Base-by-base conservation (phyloP, 2,329 filamentous ascomycete genomes). In the Sporothrix protearum region DNA sequence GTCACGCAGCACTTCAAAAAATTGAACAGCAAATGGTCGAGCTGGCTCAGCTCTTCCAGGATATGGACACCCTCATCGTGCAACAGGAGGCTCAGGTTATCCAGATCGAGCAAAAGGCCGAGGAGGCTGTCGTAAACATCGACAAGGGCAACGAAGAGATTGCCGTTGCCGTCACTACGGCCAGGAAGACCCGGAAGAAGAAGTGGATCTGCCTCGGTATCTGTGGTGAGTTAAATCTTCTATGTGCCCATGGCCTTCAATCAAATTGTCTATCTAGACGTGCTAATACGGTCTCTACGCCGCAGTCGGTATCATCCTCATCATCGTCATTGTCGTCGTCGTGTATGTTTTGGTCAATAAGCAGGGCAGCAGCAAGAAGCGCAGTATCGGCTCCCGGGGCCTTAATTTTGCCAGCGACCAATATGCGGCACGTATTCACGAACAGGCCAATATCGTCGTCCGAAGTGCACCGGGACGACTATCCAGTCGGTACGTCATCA, bases 181-280 rank as follows among this genome's bases (percentile, higher is more conserved):
- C 95, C 9, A 86, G 91, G 79, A 88, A 89, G 76, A 92, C 91
- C 68, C 87, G 92, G 76, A 92, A 89, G 84, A 97, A 96, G 93
- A 97, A 97, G 91, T 97, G 94, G 94, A 94, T 92, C 80, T 97
- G 94, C 85, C 83, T 97, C 76, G 89, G 91, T 77, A 93, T 97
- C 78, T 83, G 85, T 76, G 83, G 86, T 88, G 83, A 76, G 86
- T 81, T 51, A 7, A 1, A 47, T 10, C n/a, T 45, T 42, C 36
- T 12, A 42, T 19, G 16, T 28, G 12, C n/a, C 12, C 36, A 2
- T 14, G 19, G n/a, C 10, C 22, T 63, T 63, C 28, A 33, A 51
- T 7, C 5, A 42, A 16, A 1, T 14, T n/a, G 9, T 14, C 42
- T 2, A 63, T 33, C 73, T 73, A 22, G n/a, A 22, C 25, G 33